Base-by-base conservation (phyloP, 257 asterid genomes). In the Capsicum pubescens region DNA sequence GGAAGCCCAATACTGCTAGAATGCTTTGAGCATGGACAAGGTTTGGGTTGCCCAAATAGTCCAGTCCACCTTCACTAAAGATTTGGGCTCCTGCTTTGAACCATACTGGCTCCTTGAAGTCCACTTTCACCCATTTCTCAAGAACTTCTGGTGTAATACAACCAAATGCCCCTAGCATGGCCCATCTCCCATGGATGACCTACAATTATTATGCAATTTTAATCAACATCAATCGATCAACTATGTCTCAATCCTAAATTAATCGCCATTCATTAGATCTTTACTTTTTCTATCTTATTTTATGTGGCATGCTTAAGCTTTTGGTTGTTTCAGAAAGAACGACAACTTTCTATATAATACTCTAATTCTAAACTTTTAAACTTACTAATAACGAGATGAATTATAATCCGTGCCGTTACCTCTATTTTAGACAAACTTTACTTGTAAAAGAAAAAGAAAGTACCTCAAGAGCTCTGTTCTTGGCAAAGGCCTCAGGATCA, bases 11-110 rank as follows among this genome's bases (percentile, higher is more conserved):
- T 7, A 93, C 95, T 3, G 97, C 97, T 1, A 94, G 88, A 80
- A 94, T 92, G 95, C 97, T 94, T 50, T 92, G 97, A 8, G 98
- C 98, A 57, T 92, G 97, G 50, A 94, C 96, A 7, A 94, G 92
- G 35, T 92, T 92, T 0, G 98, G 97, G 90, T 92, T 91, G 76
- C 97, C 98, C 72, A 94, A 88, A 83, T 94, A 91, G 90, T 94
- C 95, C 1, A 94, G 87, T 6, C 98, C 98, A 1, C 97, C 97
- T 63, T 89, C 94, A 4, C 93, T 85, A 90, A 93, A 92, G 90
- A 94, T 94, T 50, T 93, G 97, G 0, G 97, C 82, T 2, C 98
- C 97, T 0, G 94, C 98, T 89, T 92, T 94, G 93, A 93, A 94
- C 97, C 97, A 93, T 5, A 94, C 93, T 4, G 97, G 94, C 85